A percentile compares a stretch with the other conserved stretches of the same genome.
Evolutionary conservation across 495 filamentous ascomycete species (phyloP).

Genomic region (Penicillium parvum): DNA sequence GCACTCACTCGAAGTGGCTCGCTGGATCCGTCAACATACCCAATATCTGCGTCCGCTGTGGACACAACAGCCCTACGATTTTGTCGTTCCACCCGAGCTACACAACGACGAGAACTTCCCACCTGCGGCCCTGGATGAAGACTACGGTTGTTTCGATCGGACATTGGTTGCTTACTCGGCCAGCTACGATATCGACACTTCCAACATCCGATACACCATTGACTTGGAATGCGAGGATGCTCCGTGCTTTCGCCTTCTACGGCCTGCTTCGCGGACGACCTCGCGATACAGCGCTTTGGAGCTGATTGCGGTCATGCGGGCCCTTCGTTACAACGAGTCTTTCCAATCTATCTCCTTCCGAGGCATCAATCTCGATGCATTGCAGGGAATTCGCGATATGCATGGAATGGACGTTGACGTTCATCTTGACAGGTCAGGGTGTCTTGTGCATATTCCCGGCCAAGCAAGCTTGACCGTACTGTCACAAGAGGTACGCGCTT

Average conservation of each 20-base stretch:
- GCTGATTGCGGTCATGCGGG: conserved; percentile 77
- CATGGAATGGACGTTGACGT: conserved; percentile 63
- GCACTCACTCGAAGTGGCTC: conserved; percentile 70
- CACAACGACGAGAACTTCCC: conserved; percentile 57
- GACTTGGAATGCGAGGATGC: conserved; percentile 72
- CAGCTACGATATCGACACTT: conserved; percentile 68
- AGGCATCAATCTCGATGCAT: conserved; percentile 63
- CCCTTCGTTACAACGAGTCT: conserved; percentile 87
- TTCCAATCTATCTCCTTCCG: conserved; percentile 83
- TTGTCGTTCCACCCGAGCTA: conserved; percentile 58
- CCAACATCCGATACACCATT: conserved; percentile 71
- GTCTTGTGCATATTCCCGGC: conserved; percentile 53
- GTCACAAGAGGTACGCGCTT: conserved; percentile 67
- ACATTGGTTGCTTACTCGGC: conserved; percentile 84
- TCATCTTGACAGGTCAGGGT: conserved; percentile 52
- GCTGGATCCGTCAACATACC: conserved; percentile 65
- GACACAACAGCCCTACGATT: conserved; percentile 64
- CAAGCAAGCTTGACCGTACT: conserved; percentile 58
- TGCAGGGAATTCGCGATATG: conserved; percentile 58
- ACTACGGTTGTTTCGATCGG: conserved; percentile 74
- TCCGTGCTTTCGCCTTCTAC: conserved; percentile 78
- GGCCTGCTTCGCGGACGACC: conserved; percentile 51
- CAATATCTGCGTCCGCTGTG: conserved; percentile 80
- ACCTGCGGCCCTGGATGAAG: conserved; percentile 61
- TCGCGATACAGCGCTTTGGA: conserved; percentile 67